Evolutionary conservation across 2,329 filamentous ascomycete genomes (phyloP).

Genomic region (Fusarium sp.): DNA sequence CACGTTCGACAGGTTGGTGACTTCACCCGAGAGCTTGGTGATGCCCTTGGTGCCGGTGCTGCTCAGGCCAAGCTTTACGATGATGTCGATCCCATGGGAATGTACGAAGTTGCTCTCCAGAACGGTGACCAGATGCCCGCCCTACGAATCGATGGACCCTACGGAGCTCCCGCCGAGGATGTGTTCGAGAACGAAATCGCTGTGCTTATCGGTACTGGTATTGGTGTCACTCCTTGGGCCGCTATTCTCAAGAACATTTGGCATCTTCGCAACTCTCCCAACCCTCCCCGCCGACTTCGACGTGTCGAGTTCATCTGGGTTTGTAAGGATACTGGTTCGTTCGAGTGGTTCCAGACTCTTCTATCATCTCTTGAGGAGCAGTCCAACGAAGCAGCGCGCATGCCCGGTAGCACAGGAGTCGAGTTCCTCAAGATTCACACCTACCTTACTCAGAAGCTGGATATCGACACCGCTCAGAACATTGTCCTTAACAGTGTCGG

Average conservation of each 20-base stretch:
- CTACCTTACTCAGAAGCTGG: conserved; percentile 93
- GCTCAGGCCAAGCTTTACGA: conserved; percentile 92
- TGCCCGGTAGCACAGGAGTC: conserved; percentile 72
- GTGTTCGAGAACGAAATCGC: conserved; percentile 95
- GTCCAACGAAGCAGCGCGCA: conserved; percentile 74
- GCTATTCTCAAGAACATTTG: conserved; percentile 96
- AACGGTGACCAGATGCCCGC: conserved; percentile 93
- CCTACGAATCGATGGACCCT: conserved; percentile 92
- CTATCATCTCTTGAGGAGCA: conserved; percentile 91
- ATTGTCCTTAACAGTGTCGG: conserved; percentile 97
- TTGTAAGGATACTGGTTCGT: conserved; percentile 93
- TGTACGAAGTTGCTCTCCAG: conserved; percentile 97
- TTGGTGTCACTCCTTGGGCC: conserved; percentile 88
- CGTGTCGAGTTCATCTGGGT: conserved; percentile 99
- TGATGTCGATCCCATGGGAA: conserved; percentile 88
- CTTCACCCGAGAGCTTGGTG: conserved; percentile 92
- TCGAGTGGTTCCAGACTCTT: conserved; percentile 98
- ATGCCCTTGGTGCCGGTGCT: conserved; percentile 89
- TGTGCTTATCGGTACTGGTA: conserved; percentile 86
- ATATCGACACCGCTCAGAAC: conserved; percentile 92
- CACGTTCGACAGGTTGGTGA: conserved; percentile 97
- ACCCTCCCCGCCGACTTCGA: conserved; percentile 87
- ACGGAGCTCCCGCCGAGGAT: conserved; percentile 95
- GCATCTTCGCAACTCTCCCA: conserved; percentile 90
- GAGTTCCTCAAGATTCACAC: conserved; percentile 99